Base-by-base conservation (phyloP, 495 filamentous ascomycete genomes). In the Lophium mytilinum region DNA sequence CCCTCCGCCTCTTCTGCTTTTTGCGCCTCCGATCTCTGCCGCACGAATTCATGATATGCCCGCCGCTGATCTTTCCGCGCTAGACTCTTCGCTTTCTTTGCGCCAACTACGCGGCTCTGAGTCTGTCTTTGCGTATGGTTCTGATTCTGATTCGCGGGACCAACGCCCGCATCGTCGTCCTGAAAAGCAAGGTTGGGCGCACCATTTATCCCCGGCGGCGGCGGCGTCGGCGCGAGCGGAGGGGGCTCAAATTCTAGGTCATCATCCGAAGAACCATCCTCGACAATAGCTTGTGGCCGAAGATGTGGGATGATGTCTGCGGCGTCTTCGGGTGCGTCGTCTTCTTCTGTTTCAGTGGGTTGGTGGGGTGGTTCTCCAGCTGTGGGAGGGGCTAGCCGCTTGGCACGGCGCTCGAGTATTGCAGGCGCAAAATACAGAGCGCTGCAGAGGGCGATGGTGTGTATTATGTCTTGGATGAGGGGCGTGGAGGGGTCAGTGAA, bases 61-160 rank as follows among this genome's bases (percentile, higher is more conserved):
- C 76, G 69, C 18, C 72, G 72, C 50, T 77, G 76, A 48, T 78
- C 76, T 33, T 68, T 64, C 19, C 71, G 71, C 6, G 74, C 72
- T 33, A 78, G 66, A 9, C 75, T 75, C 45, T 69, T 70, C 9
- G 73, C 72, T 56, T 79, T 79, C 52, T 79, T 79, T 1, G 73
- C 62, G 35, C 76, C 76, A 21, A 78, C 65, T 35, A 49, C 64
- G 42, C 74, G 71, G 41, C 60, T 59, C 24, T 46, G 33, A 14
- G 60, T 59, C 1, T 55, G 61, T 5, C 48, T 24, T 14, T 51
- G 62, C 3, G 59, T 59, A 5, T 53, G 46, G 41, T 55, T 50
- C 24, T 50, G 43, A 2, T 39, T 15, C 45, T 33, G 36, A 37
- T 53, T 37, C 9, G 57, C 58, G 33, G 57, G 58, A 9, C 42